phyloP scores from a whole-genome alignment of 495 filamentous ascomycete species.

The Annulohypoxylon bovei region DNA sequence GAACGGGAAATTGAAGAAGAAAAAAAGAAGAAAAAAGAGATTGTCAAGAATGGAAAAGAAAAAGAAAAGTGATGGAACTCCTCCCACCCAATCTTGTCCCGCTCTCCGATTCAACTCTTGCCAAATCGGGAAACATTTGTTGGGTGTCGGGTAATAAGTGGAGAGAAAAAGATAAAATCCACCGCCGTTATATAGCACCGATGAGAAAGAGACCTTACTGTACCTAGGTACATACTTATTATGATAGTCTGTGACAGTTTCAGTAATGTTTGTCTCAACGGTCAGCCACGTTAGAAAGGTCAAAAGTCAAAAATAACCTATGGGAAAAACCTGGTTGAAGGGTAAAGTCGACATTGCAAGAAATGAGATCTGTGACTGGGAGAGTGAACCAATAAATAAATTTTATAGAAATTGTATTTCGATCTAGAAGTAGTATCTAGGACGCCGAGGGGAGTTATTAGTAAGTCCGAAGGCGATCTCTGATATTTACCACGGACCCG shows the following conservation, averaged over 20 bases:
- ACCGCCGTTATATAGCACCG: background rate
- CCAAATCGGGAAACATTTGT: constrained; percentile 36
- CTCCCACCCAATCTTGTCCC: constrained; percentile 24
- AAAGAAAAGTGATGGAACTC: constrained; percentile 14
- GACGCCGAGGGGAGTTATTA: constrained; percentile 15
- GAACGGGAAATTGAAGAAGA: constrained; percentile 20
- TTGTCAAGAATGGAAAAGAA: background rate
- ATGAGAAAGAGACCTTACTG: constrained; percentile 24
- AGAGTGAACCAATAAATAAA: constrained; percentile 21
- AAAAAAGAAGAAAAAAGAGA: background rate
- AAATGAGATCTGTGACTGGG: background rate
- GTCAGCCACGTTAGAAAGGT: background rate
- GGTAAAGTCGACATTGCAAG: background rate
- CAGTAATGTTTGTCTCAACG: background rate
- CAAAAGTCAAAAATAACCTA: background rate
- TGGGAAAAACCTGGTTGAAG: background rate
- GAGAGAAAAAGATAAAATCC: constrained; percentile 7
- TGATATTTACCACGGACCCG: constrained; percentile 6
- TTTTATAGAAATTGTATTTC: constrained; percentile 8
- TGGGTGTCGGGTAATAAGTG: constrained; percentile 39
- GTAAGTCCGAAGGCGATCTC: constrained; percentile 25
- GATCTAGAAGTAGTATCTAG: constrained; percentile 17
- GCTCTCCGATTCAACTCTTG: constrained; percentile 11
- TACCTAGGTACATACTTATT: constrained; percentile 12
- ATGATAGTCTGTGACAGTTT: too few species aligned